A percentile compares a stretch with the other conserved stretches of the same genome.
Evolutionary conservation across 2,329 filamentous ascomycete genomes (phyloP).

Genomic region (Colletotrichum caudatum): DNA sequence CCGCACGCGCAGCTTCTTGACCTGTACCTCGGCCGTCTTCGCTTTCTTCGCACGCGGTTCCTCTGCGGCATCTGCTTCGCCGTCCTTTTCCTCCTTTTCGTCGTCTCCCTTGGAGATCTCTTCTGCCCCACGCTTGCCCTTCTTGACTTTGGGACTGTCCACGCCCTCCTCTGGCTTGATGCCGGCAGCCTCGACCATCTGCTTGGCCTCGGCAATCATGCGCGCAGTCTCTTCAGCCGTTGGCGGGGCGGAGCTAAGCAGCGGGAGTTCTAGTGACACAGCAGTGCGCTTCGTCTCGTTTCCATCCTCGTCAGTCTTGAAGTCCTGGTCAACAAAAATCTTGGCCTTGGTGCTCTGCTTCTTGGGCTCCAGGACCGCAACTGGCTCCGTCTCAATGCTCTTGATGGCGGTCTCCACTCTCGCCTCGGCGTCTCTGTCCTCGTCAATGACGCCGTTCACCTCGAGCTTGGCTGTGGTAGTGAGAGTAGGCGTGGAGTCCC

Average conservation of each 20-base stretch:
- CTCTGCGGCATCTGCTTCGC: slow-evolving; percentile 52
- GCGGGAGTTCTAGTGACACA: slow-evolving; percentile 80
- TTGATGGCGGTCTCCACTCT: slow-evolving; percentile 56
- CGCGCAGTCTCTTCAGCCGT: slow-evolving; percentile 81
- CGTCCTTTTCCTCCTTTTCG: slow-evolving; percentile 62
- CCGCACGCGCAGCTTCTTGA: slow-evolving; percentile 88
- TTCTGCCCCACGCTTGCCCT: slow-evolving; percentile 79
- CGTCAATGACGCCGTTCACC: slow-evolving; percentile 47
- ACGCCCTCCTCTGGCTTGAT: slow-evolving; percentile 54
- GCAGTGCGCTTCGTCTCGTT: slow-evolving; percentile 78
- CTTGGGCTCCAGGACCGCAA: slow-evolving; percentile 61
- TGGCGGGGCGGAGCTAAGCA: slow-evolving; percentile 70
- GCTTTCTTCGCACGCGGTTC: slow-evolving; percentile 77
- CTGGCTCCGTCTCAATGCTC: slow-evolving; percentile 63
- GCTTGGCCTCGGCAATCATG: slow-evolving; percentile 88
- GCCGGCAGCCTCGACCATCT: slow-evolving; percentile 82
- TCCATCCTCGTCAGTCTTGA: slow-evolving; percentile 65
- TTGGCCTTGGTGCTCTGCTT: slow-evolving; percentile 73
- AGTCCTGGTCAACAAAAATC: slow-evolving; percentile 76
- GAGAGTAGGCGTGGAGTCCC: slow-evolving; percentile 22
- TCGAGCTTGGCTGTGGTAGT: slow-evolving; percentile 45
- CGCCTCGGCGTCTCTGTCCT: slow-evolving; percentile 48
- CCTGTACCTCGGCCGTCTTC: slow-evolving; percentile 78
- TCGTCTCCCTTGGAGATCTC: slow-evolving; percentile 77
- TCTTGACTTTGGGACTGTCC: slow-evolving; percentile 54